phyloP scores from a whole-genome alignment of 257 asterid genomes.

The Marsdenia floribunda region DNA sequence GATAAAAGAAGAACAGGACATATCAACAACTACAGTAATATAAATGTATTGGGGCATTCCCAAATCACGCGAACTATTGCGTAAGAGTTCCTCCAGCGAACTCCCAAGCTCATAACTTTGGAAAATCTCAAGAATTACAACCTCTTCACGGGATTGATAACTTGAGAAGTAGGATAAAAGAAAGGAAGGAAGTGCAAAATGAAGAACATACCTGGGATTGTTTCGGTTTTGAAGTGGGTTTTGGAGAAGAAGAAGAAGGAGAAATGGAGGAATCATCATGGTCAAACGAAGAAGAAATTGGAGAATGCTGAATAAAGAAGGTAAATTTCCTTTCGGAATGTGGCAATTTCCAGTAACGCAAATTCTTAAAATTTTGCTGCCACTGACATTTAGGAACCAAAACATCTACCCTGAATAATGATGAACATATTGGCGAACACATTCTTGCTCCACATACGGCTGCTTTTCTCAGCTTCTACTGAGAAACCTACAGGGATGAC shows the following conservation, averaged over 20 bases:
- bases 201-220: slow-evolving; percentile 37
- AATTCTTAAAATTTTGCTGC: slow-evolving; percentile 35
- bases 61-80: neutral
- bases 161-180: neutral
- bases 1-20: neutral
- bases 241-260: slow-evolving; percentile 1
- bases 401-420: slow-evolving; percentile 30
- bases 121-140: neutral
- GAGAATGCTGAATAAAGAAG: slow-evolving; percentile 25
- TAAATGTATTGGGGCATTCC: neutral
- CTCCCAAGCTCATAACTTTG: neutral
- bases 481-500: neutral
- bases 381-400: slow-evolving; percentile 42
- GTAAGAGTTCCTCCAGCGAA: neutral
- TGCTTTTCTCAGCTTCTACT: neutral
- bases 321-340: slow-evolving; percentile 35
- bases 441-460: slow-evolving; percentile 19
- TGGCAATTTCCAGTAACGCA: slow-evolving; percentile 41
- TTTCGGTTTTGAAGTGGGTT: slow-evolving; percentile 31
- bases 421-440: slow-evolving; percentile 44
- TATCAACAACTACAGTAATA: neutral
- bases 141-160: neutral
- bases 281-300: slow-evolving; percentile 44
- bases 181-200: neutral
- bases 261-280: slow-evolving; percentile 33